These are phyloP conservation scores for Pelargonium nanum DNA, from an alignment of 345 rosid genomes.

Conservation along the genomic window DNA sequence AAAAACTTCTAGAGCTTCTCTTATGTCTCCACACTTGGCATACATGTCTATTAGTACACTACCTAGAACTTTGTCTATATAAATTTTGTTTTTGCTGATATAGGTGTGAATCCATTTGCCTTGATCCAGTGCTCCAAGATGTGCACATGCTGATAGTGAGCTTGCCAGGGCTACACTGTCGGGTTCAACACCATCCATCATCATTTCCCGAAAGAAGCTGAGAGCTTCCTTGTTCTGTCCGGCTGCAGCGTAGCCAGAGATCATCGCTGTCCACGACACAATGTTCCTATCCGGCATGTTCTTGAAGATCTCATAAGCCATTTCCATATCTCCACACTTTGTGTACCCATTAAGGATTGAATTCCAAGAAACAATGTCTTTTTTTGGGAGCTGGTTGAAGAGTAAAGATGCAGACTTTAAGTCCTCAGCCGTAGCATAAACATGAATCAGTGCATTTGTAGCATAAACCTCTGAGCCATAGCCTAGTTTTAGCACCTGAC, in stretches of 20 bases:
- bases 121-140: slow-evolving; percentile 63
- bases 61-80: slow-evolving; percentile 33
- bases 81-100: slow-evolving; percentile 14
- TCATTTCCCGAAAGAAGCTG: slow-evolving; percentile 52
- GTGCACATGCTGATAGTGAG: slow-evolving; percentile 58
- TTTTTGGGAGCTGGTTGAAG: slow-evolving; percentile 30
- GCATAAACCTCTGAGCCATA: slow-evolving; percentile 32
- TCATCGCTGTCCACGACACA: slow-evolving; percentile 59
- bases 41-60: slow-evolving; percentile 65
- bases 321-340: slow-evolving; percentile 31
- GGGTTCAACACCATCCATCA: slow-evolving; percentile 41
- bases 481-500: slow-evolving; percentile 42
- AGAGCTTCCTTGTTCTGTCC: slow-evolving; percentile 61
- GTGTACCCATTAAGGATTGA: slow-evolving; percentile 49
- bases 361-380: slow-evolving; percentile 62
- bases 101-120: slow-evolving; percentile 75
- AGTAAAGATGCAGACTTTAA: slow-evolving; percentile 28
- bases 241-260: slow-evolving; percentile 47
- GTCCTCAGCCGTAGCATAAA: slow-evolving; percentile 34
- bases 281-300: slow-evolving; percentile 35
- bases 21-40: slow-evolving; percentile 57
- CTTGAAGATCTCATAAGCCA: slow-evolving; percentile 31
- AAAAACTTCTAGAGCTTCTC: slow-evolving; percentile 43
- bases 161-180: slow-evolving; percentile 42
- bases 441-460: slow-evolving; percentile 45